Percentiles rank a stretch among this genome's conserved stretches.
These are phyloP conservation scores for Ulvella scutata DNA, from an alignment of 139 green algal genomes.

Conservation along the genomic window DNA sequence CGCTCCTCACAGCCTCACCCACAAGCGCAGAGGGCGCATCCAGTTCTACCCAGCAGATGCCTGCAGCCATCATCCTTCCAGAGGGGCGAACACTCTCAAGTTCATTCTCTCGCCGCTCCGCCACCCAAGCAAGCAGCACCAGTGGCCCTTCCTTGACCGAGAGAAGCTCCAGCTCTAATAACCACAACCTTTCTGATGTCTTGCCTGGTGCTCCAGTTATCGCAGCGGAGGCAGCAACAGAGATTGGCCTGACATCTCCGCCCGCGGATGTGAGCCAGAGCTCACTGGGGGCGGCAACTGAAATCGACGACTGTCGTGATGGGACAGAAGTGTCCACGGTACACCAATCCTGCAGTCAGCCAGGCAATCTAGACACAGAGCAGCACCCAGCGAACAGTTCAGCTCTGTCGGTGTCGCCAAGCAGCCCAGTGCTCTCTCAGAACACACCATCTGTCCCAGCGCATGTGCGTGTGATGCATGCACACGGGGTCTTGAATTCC, in stretches of 20 bases:
- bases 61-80: background rate
- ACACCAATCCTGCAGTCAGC: background rate
- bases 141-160: background rate
- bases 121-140: background rate
- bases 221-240: background rate
- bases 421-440: background rate
- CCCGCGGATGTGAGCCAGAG: too few species aligned
- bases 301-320: background rate
- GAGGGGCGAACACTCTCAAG: background rate
- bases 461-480: too few species aligned
- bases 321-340: background rate
- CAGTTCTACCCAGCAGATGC: background rate
- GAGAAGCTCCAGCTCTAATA: background rate
- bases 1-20: background rate
- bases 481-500: too few species aligned
- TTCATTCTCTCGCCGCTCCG: background rate
- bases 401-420: background rate
- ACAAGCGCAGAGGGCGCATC: background rate
- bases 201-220: background rate
- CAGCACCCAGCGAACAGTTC: background rate
- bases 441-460: too few species aligned
- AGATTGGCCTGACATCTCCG: background rate
- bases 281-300: too few species aligned
- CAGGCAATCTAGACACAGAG: background rate
- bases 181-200: background rate